Evolutionary conservation across 2,329 filamentous ascomycete genomes (phyloP).

Genomic region (Colletotrichum sp.): DNA sequence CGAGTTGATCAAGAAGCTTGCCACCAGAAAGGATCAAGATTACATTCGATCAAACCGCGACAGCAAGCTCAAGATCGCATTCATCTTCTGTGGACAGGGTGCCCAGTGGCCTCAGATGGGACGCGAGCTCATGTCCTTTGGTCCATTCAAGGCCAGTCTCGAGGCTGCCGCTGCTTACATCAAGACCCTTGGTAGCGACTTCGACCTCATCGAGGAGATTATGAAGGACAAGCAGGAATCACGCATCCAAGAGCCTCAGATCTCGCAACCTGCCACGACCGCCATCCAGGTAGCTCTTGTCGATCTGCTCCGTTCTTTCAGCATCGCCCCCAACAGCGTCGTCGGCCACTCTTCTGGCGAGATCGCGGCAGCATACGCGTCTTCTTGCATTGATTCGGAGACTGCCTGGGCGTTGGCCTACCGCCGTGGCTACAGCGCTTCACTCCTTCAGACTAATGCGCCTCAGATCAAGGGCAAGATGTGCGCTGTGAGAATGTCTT

Average conservation of each 20-base stretch:
- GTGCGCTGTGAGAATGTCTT: conserved; percentile 44
- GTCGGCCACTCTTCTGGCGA: conserved; percentile 54
- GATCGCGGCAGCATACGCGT: conserved; percentile 49
- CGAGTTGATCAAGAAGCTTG: conserved; percentile 37
- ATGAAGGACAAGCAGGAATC: conserved; percentile 28
- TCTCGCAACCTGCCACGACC: conserved; percentile 47
- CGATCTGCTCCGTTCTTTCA: conserved; percentile 40
- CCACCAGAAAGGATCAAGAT: conserved; percentile 17
- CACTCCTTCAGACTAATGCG: conserved; percentile 28
- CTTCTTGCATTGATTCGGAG: conserved; percentile 37
- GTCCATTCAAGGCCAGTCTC: conserved; percentile 46
- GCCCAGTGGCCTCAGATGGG: conserved; percentile 50
- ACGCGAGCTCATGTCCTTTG: conserved; percentile 42
- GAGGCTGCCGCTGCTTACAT: conserved; percentile 36
- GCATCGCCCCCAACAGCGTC: conserved; percentile 36
- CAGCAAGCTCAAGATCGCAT: conserved; percentile 37
- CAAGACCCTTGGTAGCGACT: conserved; percentile 33
- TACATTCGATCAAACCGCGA: conserved; percentile 29
- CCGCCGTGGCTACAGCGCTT: conserved; percentile 41
- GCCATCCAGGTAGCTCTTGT: conserved; percentile 47
- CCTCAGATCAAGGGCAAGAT: conserved; percentile 41
- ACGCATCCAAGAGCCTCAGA: conserved; percentile 35
- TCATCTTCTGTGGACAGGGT: conserved; percentile 50
- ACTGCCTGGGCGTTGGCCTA: conserved; percentile 48
- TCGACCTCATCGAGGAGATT: conserved; percentile 41